Conservation (phyloP, 257 asterid genomes). For the Nemophila menziesii region DNA sequence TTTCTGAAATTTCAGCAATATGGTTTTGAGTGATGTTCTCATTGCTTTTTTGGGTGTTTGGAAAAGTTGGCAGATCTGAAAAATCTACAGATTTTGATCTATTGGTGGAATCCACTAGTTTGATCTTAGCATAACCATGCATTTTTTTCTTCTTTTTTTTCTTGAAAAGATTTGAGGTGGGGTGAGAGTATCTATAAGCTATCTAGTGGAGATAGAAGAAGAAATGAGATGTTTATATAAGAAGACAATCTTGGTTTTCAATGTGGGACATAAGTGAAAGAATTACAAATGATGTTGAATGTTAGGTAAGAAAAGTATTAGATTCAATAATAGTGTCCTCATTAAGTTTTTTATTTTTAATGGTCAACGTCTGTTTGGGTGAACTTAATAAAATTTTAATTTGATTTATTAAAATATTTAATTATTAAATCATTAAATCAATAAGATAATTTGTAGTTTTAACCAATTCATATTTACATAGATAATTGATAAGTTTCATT, state of each 20-base stretch:
- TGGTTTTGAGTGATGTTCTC: conserved; percentile 8
- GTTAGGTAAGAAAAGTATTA: conserved; percentile 7
- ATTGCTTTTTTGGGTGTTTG: conserved; percentile 5
- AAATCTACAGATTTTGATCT: conserved; percentile 21
- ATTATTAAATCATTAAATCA: too few relatives aligned
- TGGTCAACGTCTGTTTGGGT: too few relatives aligned
- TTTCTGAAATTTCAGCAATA: conserved; percentile 1
- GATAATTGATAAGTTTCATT: too few relatives aligned
- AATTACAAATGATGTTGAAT: conserved; percentile 12
- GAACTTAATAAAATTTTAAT: too few relatives aligned
- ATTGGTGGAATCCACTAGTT: conserved; percentile 2
- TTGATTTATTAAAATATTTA: too few relatives aligned
- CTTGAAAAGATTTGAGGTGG: conserved; percentile 8
- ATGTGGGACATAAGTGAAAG: conserved; percentile 6
- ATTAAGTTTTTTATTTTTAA: too few relatives aligned
- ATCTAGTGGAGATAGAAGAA: not conserved
- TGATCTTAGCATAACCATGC: conserved; percentile 24
- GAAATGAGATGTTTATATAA: not conserved
- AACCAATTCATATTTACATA: too few relatives aligned
- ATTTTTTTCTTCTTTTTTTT: conserved; percentile 9
- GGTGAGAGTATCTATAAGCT: not conserved
- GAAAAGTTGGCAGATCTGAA: conserved; percentile 17
- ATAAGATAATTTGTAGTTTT: too few relatives aligned
- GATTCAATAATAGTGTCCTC: not conserved
- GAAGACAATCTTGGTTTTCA: not conserved